Conservation (phyloP, 495 filamentous ascomycete genomes). For the Cercophora sp. region DNA sequence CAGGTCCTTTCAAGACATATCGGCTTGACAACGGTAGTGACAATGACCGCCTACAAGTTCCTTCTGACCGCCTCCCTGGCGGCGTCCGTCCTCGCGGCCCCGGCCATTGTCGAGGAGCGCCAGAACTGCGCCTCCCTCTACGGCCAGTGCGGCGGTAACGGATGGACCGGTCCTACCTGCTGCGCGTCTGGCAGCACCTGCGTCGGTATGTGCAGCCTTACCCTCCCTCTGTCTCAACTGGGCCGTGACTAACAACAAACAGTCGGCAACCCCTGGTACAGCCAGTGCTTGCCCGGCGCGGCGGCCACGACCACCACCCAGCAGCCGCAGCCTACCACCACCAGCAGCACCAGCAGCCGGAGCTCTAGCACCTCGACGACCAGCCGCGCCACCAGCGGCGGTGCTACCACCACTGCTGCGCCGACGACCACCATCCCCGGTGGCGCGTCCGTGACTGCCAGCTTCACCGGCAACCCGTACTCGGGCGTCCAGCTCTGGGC, state of each 20-base stretch:
- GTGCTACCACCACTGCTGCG: slow-evolving; percentile 1
- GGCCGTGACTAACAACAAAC: too few relatives aligned
- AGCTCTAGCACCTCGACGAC: not conserved
- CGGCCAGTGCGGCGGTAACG: slow-evolving; percentile 49
- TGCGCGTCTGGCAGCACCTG: slow-evolving; percentile 45
- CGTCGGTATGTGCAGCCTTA: too few relatives aligned
- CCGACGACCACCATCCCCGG: slow-evolving; percentile 8
- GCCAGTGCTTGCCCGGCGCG: slow-evolving; percentile 41
- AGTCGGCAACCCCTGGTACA: slow-evolving; percentile 49
- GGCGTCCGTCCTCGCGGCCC: slow-evolving; percentile 35
- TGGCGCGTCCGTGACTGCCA: slow-evolving; percentile 21
- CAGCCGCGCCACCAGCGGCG: slow-evolving; percentile 11
- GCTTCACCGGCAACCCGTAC: slow-evolving; percentile 51
- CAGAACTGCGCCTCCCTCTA: slow-evolving; percentile 32
- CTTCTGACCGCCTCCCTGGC: slow-evolving; percentile 31
- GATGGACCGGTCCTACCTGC: slow-evolving; percentile 45
- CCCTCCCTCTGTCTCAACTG: too few relatives aligned
- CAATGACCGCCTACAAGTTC: slow-evolving; percentile 27
- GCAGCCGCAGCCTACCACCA: not conserved
- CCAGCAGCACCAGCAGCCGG: slow-evolving; percentile 14
- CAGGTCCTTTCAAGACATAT: not conserved
- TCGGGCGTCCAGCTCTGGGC: slow-evolving; percentile 50
- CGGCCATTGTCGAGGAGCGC: slow-evolving; percentile 40
- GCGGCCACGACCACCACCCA: slow-evolving; percentile 19
- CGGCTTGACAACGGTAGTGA: too few relatives aligned